Percentiles rank a stretch among this genome's conserved stretches.
Conservation (phyloP, 345 rosid species). For the Alliaria petiolata region DNA sequence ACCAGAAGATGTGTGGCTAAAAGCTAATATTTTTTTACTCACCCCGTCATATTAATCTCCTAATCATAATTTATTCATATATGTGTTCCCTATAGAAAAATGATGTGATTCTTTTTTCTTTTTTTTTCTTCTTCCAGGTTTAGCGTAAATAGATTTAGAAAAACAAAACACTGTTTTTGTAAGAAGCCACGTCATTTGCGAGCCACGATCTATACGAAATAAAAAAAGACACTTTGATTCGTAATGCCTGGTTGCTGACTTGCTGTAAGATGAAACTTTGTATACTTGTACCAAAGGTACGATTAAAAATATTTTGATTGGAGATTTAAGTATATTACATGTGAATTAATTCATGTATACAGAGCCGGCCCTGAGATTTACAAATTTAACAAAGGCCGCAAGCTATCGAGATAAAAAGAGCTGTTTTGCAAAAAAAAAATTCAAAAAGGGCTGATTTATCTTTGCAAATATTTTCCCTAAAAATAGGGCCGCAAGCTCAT, state of each 20-base stretch:
- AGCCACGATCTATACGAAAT: background rate
- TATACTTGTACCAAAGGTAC: too few species aligned
- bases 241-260: too few species aligned
- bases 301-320: too few species aligned
- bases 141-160: background rate
- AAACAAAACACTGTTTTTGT: background rate
- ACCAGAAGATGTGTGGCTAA: conserved; percentile 30
- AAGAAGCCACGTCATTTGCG: background rate
- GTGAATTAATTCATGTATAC: too few species aligned
- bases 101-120: background rate
- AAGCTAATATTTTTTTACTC: conserved; percentile 24
- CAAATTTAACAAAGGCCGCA: too few species aligned
- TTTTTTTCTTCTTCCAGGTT: background rate
- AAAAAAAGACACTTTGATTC: background rate
- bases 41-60: conserved; percentile 5
- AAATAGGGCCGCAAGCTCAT: too few species aligned
- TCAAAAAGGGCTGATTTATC: too few species aligned
- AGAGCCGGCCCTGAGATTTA: too few species aligned
- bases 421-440: too few species aligned
- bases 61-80: background rate
- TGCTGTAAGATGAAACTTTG: background rate
- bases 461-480: too few species aligned
- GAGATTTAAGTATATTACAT: background rate
- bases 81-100: too few species aligned
- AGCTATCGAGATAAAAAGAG: too few species aligned